Conservation (phyloP, 352 stramenopile species). For the Phytophthora nicotianae region DNA sequence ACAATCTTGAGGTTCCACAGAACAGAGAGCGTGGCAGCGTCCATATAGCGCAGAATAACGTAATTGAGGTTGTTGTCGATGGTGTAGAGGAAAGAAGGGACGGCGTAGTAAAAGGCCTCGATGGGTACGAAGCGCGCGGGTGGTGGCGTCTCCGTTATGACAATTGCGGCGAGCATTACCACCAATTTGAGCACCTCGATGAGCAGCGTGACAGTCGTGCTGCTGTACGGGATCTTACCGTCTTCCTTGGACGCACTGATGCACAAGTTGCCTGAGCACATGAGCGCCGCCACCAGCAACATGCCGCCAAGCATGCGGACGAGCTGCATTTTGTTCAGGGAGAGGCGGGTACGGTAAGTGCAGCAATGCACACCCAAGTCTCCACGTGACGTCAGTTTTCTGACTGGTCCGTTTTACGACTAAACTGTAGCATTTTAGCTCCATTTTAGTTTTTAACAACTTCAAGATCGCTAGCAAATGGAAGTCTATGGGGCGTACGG, state of each 20-base stretch:
- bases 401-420: constrained; percentile 3
- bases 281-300: constrained; percentile 65
- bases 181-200: constrained; percentile 85
- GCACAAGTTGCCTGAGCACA: constrained; percentile 83
- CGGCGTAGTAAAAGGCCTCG: constrained; percentile 75
- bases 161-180: constrained; percentile 51
- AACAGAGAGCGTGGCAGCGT: constrained; percentile 85
- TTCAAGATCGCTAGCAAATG: constrained; percentile 48
- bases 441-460: constrained; percentile 10
- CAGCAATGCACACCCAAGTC: too few relatives aligned
- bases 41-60: constrained; percentile 86
- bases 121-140: constrained; percentile 53
- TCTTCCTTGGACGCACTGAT: constrained; percentile 86
- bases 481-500: constrained; percentile 61
- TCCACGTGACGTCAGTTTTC: constrained; percentile 23
- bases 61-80: constrained; percentile 91
- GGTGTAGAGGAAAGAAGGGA: constrained; percentile 86
- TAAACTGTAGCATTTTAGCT: constrained; percentile 1
- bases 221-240: constrained; percentile 81
- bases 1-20: constrained; percentile 92
- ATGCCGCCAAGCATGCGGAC: constrained; percentile 64
- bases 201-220: constrained; percentile 84
- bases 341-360: background rate
- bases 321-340: constrained; percentile 36
- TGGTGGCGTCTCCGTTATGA: constrained; percentile 40